Percentiles rank a stretch among this genome's conserved stretches.
These are phyloP conservation scores for Rutidosis leptorrhynchoides DNA, from an alignment of 129 eudicot genomes.

Conservation along the genomic window DNA sequence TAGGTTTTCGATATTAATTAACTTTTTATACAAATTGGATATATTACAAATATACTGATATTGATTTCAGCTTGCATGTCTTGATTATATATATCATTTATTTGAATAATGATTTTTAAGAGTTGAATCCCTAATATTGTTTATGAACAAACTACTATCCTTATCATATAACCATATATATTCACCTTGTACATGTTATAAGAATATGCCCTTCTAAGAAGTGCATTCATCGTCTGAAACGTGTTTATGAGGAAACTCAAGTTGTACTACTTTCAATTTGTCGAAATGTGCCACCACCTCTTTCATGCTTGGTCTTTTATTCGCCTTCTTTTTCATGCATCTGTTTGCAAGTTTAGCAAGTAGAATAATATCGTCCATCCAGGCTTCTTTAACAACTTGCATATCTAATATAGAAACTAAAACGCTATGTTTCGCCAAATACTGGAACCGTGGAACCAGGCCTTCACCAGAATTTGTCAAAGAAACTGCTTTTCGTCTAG, in stretches of 20 bases:
- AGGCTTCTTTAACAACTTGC: conserved; percentile 23
- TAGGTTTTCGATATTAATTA: no score
- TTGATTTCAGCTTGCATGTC: not conserved
- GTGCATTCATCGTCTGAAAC: no score
- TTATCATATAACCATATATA: no score
- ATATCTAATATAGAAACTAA: conserved; percentile 26
- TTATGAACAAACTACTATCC: not conserved
- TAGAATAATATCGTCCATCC: conserved; percentile 18
- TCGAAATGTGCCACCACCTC: conserved; percentile 21
- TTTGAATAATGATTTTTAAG: not conserved
- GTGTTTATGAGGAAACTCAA: no score
- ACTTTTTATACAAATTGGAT: not conserved
- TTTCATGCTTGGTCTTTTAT: conserved; percentile 29
- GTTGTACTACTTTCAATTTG: not conserved
- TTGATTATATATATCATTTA: not conserved
- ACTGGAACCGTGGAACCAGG: conserved; percentile 21
- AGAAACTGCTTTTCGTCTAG: conserved; percentile 18
- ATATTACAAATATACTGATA: no score
- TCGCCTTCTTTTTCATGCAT: conserved; percentile 24
- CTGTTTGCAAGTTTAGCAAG: conserved; percentile 23
- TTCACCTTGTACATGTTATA: not conserved
- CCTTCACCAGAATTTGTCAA: conserved; percentile 12
- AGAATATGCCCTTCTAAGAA: not conserved
- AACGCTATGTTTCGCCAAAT: conserved; percentile 11
- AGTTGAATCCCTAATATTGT: not conserved